Conservation (phyloP, 1,139 yeast species). For the Hemisphaericaspora xylanilytica region DNA sequence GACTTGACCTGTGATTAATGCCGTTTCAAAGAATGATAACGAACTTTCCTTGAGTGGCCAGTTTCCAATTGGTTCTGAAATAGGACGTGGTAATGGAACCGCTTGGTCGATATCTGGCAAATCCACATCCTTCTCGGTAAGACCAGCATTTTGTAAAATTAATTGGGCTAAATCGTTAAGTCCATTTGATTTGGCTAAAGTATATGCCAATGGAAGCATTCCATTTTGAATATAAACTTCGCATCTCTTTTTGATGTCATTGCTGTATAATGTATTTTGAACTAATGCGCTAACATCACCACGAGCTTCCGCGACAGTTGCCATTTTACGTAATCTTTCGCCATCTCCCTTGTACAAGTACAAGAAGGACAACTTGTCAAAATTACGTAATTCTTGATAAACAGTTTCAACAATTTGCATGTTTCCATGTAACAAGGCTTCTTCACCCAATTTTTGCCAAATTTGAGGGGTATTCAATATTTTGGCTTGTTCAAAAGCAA, state of each 20-base stretch:
- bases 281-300: conserved; percentile 78
- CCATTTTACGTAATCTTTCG: conserved; percentile 77
- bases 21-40: conserved; percentile 80
- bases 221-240: conserved; percentile 76
- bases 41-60: conserved; percentile 85
- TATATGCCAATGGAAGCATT: conserved; percentile 84
- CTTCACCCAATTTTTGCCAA: conserved; percentile 84
- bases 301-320: conserved; percentile 84
- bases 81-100: conserved; percentile 45
- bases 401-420: conserved; percentile 81
- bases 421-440: conserved; percentile 89
- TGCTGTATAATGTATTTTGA: conserved; percentile 78
- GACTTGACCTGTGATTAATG: conserved; percentile 69
- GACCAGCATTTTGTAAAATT: conserved; percentile 67
- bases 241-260: conserved; percentile 74
- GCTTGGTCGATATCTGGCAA: conserved; percentile 56
- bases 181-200: conserved; percentile 87
- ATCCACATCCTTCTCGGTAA: conserved; percentile 62
- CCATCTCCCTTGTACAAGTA: conserved; percentile 82
- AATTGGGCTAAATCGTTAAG: conserved; percentile 69
- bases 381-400: conserved; percentile 81
- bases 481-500: conserved; percentile 89
- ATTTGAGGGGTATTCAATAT: conserved; percentile 55
- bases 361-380: conserved; percentile 86
- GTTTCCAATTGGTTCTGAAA: conserved; percentile 47